Evolutionary conservation across 305 asterid genomes (phyloP).

Genomic region (Solanum hybrid): DNA sequence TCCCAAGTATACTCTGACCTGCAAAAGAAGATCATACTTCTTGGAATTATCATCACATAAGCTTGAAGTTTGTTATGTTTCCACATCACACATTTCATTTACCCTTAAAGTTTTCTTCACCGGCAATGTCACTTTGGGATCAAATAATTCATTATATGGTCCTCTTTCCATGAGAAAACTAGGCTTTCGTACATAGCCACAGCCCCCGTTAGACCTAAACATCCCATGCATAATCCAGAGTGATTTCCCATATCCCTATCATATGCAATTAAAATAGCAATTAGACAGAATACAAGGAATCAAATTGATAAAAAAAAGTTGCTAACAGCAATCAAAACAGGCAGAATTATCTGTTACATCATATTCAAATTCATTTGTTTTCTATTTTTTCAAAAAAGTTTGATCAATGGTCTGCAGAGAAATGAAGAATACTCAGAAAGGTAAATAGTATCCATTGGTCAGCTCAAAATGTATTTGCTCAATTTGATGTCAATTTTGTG

Average conservation of each 20-base stretch:
- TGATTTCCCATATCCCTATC: slow-evolving; percentile 85
- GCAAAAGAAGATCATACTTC: not conserved
- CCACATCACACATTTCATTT: slow-evolving; percentile 6
- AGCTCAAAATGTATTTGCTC: not conserved
- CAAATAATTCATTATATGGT: slow-evolving; percentile 41
- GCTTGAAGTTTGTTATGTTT: not conserved
- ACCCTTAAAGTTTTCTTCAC: slow-evolving; percentile 74
- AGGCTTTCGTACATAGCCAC: slow-evolving; percentile 86
- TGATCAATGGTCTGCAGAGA: not conserved
- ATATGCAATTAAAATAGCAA: not conserved
- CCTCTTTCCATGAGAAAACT: slow-evolving; percentile 51
- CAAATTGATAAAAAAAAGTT: not conserved
- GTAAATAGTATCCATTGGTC: not conserved
- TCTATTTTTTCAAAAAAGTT: not conserved
- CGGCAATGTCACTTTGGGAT: slow-evolving; percentile 71
- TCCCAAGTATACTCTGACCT: slow-evolving; percentile 87
- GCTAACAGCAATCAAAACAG: not conserved
- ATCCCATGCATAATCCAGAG: slow-evolving; percentile 96
- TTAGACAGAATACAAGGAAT: not conserved
- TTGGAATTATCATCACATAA: not conserved
- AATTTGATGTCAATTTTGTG: not conserved
- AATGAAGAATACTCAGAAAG: not conserved
- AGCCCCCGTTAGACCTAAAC: slow-evolving; percentile 79
- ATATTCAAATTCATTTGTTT: not conserved
- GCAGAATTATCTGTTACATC: not conserved